A percentile compares a stretch with the other conserved stretches of the same genome.
Conservation (phyloP, 805 yeast species). For the Candida ovalis region DNA sequence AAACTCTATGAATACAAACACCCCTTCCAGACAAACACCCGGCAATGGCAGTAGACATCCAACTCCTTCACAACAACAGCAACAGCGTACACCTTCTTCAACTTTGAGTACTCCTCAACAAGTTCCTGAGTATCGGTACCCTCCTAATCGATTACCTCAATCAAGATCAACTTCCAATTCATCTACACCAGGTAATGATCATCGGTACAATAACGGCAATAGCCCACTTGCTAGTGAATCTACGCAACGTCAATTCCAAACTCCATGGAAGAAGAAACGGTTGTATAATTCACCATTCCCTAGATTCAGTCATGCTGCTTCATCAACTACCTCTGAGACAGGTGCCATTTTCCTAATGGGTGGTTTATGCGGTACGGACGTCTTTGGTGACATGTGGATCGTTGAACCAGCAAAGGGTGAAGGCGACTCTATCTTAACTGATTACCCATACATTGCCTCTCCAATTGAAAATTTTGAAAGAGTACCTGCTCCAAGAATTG, state of each 20-base stretch:
- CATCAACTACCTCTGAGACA: slow-evolving; percentile 69
- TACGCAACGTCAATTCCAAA: slow-evolving; percentile 6
- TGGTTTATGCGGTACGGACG: slow-evolving; percentile 87
- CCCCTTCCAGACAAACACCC: slow-evolving; percentile 10
- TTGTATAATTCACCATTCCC: slow-evolving; percentile 84
- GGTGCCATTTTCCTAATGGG: slow-evolving; percentile 90
- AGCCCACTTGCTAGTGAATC: neutral
- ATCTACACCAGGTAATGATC: neutral
- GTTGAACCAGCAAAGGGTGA: slow-evolving; percentile 45
- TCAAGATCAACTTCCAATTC: slow-evolving; percentile 2
- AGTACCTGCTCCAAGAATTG: slow-evolving; percentile 93
- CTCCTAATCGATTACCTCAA: neutral
- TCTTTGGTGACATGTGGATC: slow-evolving; percentile 95
- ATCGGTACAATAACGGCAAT: neutral
- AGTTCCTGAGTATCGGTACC: neutral
- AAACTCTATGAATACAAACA: slow-evolving; percentile 1
- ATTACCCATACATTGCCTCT: slow-evolving; percentile 37
- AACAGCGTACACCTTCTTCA: slow-evolving; percentile 6
- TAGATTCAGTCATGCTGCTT: slow-evolving; percentile 87
- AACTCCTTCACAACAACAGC: slow-evolving; percentile 8
- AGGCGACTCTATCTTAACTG: slow-evolving; percentile 20
- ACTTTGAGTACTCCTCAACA: slow-evolving; percentile 3
- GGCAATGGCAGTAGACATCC: slow-evolving; percentile 4
- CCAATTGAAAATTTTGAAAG: slow-evolving; percentile 70
- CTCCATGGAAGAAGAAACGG: slow-evolving; percentile 69